These are phyloP conservation scores for Trichoderma atrobrunneum DNA, from an alignment of 2,329 filamentous ascomycete species.

Conservation along the genomic window DNA sequence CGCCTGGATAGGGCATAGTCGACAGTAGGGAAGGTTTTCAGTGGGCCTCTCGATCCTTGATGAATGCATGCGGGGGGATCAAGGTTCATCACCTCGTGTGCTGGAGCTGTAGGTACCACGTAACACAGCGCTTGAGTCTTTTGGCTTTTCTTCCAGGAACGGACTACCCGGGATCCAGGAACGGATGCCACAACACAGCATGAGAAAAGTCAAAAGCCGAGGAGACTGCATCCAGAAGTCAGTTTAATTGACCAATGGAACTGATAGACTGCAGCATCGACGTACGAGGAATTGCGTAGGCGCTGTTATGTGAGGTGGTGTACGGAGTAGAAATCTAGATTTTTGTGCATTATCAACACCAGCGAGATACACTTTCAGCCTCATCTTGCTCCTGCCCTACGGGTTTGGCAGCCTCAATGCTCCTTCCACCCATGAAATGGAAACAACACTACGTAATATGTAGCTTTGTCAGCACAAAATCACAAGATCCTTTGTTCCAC, in stretches of 20 bases:
- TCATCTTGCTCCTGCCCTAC: background rate
- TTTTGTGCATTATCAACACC: background rate
- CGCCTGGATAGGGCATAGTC: conserved; percentile 7
- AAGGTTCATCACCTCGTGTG: background rate
- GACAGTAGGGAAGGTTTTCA: background rate
- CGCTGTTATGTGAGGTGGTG: background rate
- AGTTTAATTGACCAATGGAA: background rate
- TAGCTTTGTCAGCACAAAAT: background rate
- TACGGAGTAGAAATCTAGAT: background rate
- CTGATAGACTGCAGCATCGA: background rate
- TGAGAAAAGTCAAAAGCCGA: background rate
- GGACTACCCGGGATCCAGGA: conserved; percentile 16
- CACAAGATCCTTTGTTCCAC: background rate
- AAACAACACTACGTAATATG: background rate
- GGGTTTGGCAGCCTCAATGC: background rate
- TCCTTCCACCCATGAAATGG: background rate
- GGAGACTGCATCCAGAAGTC: background rate
- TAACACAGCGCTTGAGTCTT: background rate
- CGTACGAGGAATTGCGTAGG: background rate
- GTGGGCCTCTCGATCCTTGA: conserved; percentile 10
- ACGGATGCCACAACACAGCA: background rate
- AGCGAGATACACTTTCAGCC: background rate
- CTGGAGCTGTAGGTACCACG: background rate
- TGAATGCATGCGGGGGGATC: conserved; percentile 5
- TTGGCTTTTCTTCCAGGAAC: background rate